Base-by-base conservation (phyloP, 2,329 filamentous ascomycete species). In the Rachicladosporium sp. region DNA sequence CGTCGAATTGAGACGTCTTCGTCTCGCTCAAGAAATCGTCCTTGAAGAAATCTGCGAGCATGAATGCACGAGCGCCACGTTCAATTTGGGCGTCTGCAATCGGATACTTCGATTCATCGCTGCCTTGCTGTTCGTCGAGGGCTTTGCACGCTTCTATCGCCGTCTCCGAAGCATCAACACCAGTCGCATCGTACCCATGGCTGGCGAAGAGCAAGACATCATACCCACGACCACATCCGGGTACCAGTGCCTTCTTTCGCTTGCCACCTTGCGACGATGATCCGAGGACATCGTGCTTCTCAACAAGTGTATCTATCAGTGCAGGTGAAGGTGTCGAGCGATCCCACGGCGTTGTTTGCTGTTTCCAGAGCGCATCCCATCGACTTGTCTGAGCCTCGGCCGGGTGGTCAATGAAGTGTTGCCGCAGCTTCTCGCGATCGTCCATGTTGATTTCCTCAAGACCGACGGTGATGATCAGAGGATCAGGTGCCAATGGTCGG, bases 191-290 rank as follows among this genome's bases (percentile, higher is more conserved):
- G 56, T 83, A 91, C 1, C 86, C 86, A 53, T 80, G 75, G 7
- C 75, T 74, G 36, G 78, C 74, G 33, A 93, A 70, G 30, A 93
- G 67, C 7, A 85, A 67, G 2, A 86, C 82, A 62, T 93, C 87
- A 54, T 91, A 81, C 4, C 86, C 87, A 35, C 74, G 73, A 0
- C 86, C 87, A 59, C 86, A 93, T 4, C 85, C 86, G 0, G 86
- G 82, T 0, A 93, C 80, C 6, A 93, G 66, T 1, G 80, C 85
- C 41, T 65, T 67, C 50, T 71, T 73, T 41, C 58, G 64, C 51
- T 43, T 30, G 7, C 23, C 23, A 6, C 7, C 23, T 27, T 27
- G 23, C 23, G 4, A 8, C 7, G 7, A 7, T 8, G 23, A 8
- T 3, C 51, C 48, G 10, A 58, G 43, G 27, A 52, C 29, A 4